A percentile compares a stretch with the other conserved stretches of the same genome.
These are phyloP conservation scores for Hyphopichia wangnamkhiaoensis DNA, from an alignment of 1,139 yeast genomes.

Conservation along the genomic window DNA sequence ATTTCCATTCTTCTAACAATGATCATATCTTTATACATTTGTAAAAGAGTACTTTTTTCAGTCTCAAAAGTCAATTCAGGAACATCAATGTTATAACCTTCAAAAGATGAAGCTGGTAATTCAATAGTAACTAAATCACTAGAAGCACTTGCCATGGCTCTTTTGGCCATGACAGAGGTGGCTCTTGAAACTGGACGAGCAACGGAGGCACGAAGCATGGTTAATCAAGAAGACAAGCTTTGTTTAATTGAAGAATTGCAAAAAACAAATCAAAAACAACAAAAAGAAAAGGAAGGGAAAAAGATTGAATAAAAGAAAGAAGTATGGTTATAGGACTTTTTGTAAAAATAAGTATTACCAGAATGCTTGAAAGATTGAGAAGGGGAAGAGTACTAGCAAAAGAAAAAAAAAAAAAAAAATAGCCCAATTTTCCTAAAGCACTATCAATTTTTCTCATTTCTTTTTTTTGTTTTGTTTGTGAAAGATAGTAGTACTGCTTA, in stretches of 20 bases:
- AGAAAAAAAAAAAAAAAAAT: too few relatives aligned
- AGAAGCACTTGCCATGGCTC: conserved; percentile 37
- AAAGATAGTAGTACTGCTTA: too few relatives aligned
- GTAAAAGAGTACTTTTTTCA: conserved; percentile 74
- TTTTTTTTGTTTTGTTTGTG: too few relatives aligned
- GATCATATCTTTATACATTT: conserved; percentile 97
- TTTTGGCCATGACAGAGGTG: conserved; percentile 16
- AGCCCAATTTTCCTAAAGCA: background rate
- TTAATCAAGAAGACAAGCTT: background rate
- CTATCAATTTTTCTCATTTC: too few relatives aligned
- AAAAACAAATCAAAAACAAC: background rate
- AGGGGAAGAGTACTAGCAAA: background rate
- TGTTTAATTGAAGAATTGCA: background rate
- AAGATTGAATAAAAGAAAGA: background rate
- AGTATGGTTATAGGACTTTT: background rate
- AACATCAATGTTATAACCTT: conserved; percentile 75
- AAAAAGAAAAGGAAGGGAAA: background rate
- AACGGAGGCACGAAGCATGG: conserved; percentile 7
- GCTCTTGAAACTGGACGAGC: conserved; percentile 11
- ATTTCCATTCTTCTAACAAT: conserved; percentile 96
- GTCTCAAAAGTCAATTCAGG: conserved; percentile 77
- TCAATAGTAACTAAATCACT: conserved; percentile 50
- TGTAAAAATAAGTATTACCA: background rate
- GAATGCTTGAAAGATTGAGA: background rate
- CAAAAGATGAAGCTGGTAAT: conserved; percentile 80